phyloP scores from a whole-genome alignment of 2,329 filamentous ascomycete genomes.

The Pseudogymnoascus sp. region DNA sequence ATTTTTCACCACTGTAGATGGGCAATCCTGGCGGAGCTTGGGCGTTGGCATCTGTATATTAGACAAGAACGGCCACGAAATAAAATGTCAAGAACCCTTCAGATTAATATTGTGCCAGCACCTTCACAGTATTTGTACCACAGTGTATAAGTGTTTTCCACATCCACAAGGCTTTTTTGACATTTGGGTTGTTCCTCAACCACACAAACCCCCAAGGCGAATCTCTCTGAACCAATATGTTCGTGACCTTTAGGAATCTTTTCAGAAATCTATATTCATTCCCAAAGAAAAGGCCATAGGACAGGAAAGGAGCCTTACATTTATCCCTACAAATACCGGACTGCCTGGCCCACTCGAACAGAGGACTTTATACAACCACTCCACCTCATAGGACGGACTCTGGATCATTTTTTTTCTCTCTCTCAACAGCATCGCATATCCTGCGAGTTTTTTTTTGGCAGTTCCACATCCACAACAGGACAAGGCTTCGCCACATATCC shows the following conservation, averaged over 20 bases:
- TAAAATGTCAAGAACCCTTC: background rate
- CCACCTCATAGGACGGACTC: background rate
- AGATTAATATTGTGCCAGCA: constrained; percentile 4
- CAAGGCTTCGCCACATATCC: constrained; percentile 1
- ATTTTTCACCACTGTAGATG: background rate
- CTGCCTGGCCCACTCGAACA: constrained; percentile 1
- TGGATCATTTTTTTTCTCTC: constrained; percentile 1
- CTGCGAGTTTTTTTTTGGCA: constrained; percentile 8
- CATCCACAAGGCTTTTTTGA: background rate
- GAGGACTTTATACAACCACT: background rate
- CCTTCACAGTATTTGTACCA: constrained; percentile 1
- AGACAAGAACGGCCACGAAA: constrained; percentile 5
- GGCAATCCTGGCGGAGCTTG: background rate
- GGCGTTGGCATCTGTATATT: constrained; percentile 1
- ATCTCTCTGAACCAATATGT: constrained; percentile 8
- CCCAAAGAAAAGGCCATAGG: constrained; percentile 6
- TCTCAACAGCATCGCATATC: constrained; percentile 10
- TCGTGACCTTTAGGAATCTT: constrained; percentile 5
- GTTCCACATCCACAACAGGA: constrained; percentile 10
- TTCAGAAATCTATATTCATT: constrained; percentile 7
- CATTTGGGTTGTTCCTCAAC: constrained; percentile 5
- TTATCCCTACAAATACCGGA: constrained; percentile 5
- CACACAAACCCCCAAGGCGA: background rate
- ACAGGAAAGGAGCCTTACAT: constrained; percentile 4
- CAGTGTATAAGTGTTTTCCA: constrained; percentile 8